Evolutionary conservation across 2,329 filamentous ascomycete species (phyloP).

Genomic region (Aspergillus tamarii): DNA sequence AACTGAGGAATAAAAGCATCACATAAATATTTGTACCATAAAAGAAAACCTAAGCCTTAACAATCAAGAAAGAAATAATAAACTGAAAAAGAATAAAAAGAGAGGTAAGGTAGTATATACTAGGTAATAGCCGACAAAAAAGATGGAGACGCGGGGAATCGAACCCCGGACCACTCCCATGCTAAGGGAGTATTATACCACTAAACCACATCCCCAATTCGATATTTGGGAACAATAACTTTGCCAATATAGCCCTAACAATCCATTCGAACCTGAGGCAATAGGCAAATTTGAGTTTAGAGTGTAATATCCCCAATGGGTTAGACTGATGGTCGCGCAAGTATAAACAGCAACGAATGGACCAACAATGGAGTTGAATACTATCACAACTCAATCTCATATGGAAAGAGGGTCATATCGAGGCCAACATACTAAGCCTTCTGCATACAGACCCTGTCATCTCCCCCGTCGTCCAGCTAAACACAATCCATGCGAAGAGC

Average conservation of each 20-base stretch:
- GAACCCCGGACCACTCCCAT: slow-evolving; percentile 3
- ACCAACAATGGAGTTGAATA: no score
- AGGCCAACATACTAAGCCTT: no score
- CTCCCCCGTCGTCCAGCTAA: no score
- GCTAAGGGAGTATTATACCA: slow-evolving; percentile 3
- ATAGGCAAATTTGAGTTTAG: neutral
- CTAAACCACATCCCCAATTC: slow-evolving; percentile 3
- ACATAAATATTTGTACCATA: no score
- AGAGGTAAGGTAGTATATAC: no score
- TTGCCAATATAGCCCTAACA: neutral
- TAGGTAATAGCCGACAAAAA: neutral
- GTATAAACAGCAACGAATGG: no score
- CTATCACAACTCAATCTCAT: no score
- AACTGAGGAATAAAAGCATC: no score
- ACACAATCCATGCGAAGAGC: neutral
- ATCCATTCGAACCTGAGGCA: fast-evolving
- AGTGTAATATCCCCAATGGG: neutral
- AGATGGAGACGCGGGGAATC: slow-evolving; percentile 2
- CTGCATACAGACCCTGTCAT: no score
- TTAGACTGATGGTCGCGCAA: neutral
- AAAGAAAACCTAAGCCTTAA: no score
- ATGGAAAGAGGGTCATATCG: no score
- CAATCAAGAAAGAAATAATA: neutral
- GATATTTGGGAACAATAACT: fast-evolving
- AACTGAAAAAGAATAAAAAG: neutral